Conservation (phyloP, 257 asterid genomes). For the Mitragyna speciosa region DNA sequence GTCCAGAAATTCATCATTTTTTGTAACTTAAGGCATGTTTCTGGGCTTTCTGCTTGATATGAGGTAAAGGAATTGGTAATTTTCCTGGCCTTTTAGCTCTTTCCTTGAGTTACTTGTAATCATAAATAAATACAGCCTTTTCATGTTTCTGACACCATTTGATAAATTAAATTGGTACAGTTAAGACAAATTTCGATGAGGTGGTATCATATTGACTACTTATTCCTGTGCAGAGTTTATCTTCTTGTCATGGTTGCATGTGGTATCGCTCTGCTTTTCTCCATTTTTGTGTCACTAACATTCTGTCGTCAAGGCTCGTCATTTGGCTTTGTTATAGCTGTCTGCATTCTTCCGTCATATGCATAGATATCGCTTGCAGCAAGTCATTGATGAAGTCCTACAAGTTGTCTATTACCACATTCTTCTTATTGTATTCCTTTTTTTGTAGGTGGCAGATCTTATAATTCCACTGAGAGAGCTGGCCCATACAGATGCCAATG, state of each 20-base stretch:
- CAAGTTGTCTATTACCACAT: not conserved
- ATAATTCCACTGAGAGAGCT: constrained; percentile 91
- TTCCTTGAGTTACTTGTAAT: not conserved
- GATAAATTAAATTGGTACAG: not conserved
- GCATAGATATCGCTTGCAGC: not conserved
- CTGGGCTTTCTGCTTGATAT: not conserved
- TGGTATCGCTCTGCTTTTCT: not conserved
- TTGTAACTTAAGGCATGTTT: not conserved
- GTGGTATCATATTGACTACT: not conserved
- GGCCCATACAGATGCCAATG: constrained; percentile 92
- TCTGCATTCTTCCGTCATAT: not conserved
- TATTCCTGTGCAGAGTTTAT: not conserved
- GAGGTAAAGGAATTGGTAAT: not conserved
- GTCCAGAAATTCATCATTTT: not conserved
- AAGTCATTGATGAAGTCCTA: not conserved
- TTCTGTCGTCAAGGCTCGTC: not conserved
- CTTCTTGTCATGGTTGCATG: not conserved
- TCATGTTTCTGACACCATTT: not conserved
- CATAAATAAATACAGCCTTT: not conserved
- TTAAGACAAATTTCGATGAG: not conserved
- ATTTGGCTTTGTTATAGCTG: not conserved
- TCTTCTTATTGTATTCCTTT: constrained; percentile 8
- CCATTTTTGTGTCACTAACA: not conserved
- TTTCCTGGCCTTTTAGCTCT: not conserved
- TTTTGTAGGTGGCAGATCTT: constrained; percentile 81